A percentile compares a stretch with the other conserved stretches of the same genome.
Conservation (phyloP, 2,329 filamentous ascomycete species). For the Talaromyces sp. region DNA sequence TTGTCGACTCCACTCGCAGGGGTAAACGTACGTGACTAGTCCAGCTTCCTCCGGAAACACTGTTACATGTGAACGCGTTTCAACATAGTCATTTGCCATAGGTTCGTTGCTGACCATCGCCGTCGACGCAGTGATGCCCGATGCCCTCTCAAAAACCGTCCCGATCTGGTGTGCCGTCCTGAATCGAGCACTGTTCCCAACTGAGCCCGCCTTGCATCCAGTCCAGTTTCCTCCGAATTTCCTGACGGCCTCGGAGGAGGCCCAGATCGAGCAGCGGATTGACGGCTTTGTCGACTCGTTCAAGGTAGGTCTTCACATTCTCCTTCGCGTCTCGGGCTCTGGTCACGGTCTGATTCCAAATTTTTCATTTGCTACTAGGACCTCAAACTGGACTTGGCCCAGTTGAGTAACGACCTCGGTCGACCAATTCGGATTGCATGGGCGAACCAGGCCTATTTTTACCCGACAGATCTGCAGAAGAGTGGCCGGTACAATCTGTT, state of each 20-base stretch:
- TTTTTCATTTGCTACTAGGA: conserved; percentile 38
- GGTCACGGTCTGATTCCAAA: conserved; percentile 18
- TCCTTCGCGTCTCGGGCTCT: background rate
- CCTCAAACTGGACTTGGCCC: conserved; percentile 56
- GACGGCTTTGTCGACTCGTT: conserved; percentile 49
- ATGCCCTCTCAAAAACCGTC: conserved; percentile 88
- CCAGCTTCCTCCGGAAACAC: conserved; percentile 3
- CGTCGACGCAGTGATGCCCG: conserved; percentile 65
- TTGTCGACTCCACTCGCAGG: conserved; percentile 87
- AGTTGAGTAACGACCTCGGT: conserved; percentile 51
- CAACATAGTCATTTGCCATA: background rate
- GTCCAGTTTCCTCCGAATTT: conserved; percentile 68
- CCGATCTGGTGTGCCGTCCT: conserved; percentile 90
- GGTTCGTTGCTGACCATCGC: background rate
- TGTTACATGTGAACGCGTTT: conserved; percentile 13
- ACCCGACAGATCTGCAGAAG: conserved; percentile 41
- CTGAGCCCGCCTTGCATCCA: conserved; percentile 39
- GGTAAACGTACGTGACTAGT: conserved; percentile 63
- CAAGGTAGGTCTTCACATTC: conserved; percentile 24
- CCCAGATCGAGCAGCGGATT: conserved; percentile 67
- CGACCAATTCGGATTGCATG: conserved; percentile 75
- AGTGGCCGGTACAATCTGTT: conserved; percentile 62
- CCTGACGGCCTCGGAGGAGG: conserved; percentile 68
- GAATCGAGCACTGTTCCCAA: conserved; percentile 71
- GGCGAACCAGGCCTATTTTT: conserved; percentile 64